A percentile compares a stretch with the other conserved stretches of the same genome.
Conservation (phyloP, 129 eudicot genomes). For the Flaveria trinervia region DNA sequence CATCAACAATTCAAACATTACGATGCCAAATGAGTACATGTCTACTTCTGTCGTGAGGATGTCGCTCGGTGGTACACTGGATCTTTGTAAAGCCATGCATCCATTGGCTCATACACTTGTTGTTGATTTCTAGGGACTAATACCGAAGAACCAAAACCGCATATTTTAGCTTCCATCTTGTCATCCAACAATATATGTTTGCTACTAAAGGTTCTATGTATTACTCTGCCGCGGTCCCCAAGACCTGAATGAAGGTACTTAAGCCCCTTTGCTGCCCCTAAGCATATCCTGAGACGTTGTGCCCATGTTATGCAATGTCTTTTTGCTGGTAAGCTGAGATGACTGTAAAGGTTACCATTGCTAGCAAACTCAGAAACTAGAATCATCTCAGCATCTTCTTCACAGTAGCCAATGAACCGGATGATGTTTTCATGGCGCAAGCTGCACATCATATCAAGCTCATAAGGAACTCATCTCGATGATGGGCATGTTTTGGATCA, state of each 20-base stretch:
- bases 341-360: slow-evolving; percentile 8
- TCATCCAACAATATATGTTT: not conserved
- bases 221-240: not conserved
- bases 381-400: not conserved
- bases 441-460: not conserved
- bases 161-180: slow-evolving; percentile 6
- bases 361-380: not conserved
- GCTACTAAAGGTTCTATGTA: slow-evolving; percentile 4
- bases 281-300: slow-evolving; percentile 4
- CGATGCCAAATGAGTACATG: not conserved
- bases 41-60: not conserved
- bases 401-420: slow-evolving; percentile 6
- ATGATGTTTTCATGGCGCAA: slow-evolving; percentile 4
- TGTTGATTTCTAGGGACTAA: not conserved
- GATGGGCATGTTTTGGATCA: not conserved
- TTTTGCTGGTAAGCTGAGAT: not conserved
- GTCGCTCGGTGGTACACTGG: not conserved
- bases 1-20: slow-evolving; percentile 2
- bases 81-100: not conserved
- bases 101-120: not conserved
- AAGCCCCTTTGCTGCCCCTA: slow-evolving; percentile 16
- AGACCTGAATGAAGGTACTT: not conserved
- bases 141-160: not conserved
- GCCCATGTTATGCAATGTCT: not conserved
- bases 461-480: not conserved